phyloP scores from a whole-genome alignment of 306 rosid species.

The Prunus mira region DNA sequence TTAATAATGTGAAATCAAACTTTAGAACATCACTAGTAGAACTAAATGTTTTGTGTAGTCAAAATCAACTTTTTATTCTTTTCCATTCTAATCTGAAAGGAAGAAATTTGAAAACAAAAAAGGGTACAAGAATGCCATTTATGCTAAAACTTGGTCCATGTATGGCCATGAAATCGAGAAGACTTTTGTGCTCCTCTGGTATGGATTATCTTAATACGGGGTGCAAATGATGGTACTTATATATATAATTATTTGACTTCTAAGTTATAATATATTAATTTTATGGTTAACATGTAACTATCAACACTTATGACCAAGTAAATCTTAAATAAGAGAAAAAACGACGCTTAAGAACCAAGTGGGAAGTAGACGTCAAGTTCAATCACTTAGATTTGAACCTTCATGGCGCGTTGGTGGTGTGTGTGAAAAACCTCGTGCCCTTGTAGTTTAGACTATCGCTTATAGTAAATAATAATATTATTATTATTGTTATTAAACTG shows the following conservation, averaged over 20 bases:
- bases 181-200: neutral
- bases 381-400: no score
- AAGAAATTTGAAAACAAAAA: neutral
- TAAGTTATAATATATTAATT: no score
- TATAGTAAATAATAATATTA: no score
- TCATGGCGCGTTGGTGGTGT: no score
- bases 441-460: no score
- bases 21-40: neutral
- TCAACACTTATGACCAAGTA: neutral
- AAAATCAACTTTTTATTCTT: neutral
- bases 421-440: rapidly evolving
- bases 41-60: neutral
- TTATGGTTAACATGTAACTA: no score
- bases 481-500: no score
- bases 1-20: neutral
- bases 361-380: neutral
- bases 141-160: neutral
- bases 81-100: neutral
- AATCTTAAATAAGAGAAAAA: no score
- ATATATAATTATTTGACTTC: no score
- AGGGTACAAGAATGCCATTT: neutral
- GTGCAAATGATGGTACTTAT: neutral
- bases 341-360: neutral
- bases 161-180: neutral
- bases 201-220: neutral